Evolutionary conservation across 192 early-diverging fungal species (phyloP).

Genomic region (Podila verticillata): DNA sequence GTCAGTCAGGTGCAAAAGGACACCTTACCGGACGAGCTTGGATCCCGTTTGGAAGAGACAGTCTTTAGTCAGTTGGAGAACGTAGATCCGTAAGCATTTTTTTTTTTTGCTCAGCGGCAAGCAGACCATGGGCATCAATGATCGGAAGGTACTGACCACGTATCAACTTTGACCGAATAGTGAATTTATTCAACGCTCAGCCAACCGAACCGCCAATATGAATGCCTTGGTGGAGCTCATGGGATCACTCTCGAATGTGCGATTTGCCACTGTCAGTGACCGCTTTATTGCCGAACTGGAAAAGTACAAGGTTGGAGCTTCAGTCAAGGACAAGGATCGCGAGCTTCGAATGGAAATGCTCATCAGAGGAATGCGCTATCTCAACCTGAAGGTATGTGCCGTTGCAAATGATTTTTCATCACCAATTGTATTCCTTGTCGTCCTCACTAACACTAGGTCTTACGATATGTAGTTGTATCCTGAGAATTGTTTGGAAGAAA

Average conservation of each 20-base stretch:
- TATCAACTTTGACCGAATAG: slow-evolving; percentile 33
- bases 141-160: background rate
- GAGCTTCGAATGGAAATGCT: slow-evolving; percentile 88
- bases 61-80: slow-evolving; percentile 91
- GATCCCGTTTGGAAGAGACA: slow-evolving; percentile 90
- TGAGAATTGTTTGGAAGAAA: slow-evolving; percentile 91
- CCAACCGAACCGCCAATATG: slow-evolving; percentile 87
- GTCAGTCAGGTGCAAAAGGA: slow-evolving; percentile 77
- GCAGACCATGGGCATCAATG: too few species aligned
- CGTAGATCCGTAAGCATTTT: slow-evolving; percentile 80
- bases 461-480: slow-evolving; percentile 81
- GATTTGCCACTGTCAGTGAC: slow-evolving; percentile 94
- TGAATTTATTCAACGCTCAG: slow-evolving; percentile 72
- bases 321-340: slow-evolving; percentile 62
- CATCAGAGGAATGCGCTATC: slow-evolving; percentile 89
- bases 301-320: slow-evolving; percentile 68
- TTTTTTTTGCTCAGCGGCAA: background rate
- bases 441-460: background rate
- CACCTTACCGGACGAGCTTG: slow-evolving; percentile 82
- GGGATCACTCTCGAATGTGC: slow-evolving; percentile 87
- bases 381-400: slow-evolving; percentile 84
- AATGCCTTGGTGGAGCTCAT: slow-evolving; percentile 94
- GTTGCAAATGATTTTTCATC: background rate
- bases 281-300: slow-evolving; percentile 92
- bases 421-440: background rate